Percentiles rank a stretch among this genome's conserved stretches.
These are phyloP conservation scores for Geotrichum restrictum DNA, from an alignment of 1,139 yeast species.

Conservation along the genomic window DNA sequence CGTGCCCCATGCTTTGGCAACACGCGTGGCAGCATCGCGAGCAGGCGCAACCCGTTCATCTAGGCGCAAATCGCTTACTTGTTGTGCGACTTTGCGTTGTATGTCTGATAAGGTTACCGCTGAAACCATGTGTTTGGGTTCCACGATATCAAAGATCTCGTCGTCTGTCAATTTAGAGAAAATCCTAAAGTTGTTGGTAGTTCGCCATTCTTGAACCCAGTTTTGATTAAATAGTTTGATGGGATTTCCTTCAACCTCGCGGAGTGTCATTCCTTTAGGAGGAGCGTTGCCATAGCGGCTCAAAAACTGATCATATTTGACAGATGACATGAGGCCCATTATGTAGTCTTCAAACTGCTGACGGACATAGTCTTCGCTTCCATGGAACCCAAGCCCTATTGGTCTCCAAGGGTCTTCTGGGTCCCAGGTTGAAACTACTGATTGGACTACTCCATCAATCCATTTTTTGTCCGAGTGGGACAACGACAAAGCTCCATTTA, in stretches of 20 bases:
- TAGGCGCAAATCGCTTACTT: conserved; percentile 3
- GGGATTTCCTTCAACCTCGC: conserved; percentile 43
- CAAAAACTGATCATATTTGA: conserved; percentile 62
- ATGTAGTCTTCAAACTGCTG: conserved; percentile 87
- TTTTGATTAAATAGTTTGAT: conserved; percentile 48
- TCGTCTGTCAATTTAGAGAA: conserved; percentile 79
- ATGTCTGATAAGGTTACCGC: conserved; percentile 80
- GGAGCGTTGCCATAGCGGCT: conserved; percentile 41
- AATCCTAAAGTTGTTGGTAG: conserved; percentile 61
- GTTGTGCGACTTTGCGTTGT: conserved; percentile 79
- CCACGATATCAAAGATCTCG: conserved; percentile 80
- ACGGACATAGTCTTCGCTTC: conserved; percentile 87
- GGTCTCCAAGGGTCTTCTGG: conserved; percentile 46
- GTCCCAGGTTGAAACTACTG: conserved; percentile 44
- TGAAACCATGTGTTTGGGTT: conserved; percentile 63
- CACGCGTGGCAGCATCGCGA: conserved; percentile 11
- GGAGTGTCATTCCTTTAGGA: conserved; percentile 35
- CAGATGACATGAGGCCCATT: conserved; percentile 67
- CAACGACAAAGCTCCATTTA: conserved; percentile 48
- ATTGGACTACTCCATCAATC: conserved; percentile 48
- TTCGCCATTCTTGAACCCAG: conserved; percentile 64
- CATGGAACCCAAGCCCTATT: conserved; percentile 50
- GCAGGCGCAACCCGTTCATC: conserved; percentile 15
- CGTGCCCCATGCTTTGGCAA: conserved; percentile 16
- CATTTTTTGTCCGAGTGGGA: conserved; percentile 70